Evolutionary conservation across 352 stramenopile species (phyloP).

Genomic region (Pythium scleroteichum): DNA sequence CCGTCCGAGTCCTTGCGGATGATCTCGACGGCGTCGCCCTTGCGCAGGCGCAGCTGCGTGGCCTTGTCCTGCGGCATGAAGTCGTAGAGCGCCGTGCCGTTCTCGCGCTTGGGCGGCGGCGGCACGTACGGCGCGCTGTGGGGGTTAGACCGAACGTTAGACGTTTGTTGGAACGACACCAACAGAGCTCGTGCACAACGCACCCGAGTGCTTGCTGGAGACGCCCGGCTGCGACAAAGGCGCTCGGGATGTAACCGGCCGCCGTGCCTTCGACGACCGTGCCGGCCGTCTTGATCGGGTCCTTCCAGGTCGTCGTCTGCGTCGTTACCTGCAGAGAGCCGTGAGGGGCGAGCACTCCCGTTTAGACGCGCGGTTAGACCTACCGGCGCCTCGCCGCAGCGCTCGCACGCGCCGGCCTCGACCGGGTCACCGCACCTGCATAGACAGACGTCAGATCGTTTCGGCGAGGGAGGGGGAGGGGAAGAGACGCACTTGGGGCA

Average conservation of each 20-base stretch:
- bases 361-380: slow-evolving; percentile 5
- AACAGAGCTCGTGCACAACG: slow-evolving; percentile 8
- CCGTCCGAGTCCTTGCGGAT: slow-evolving; percentile 82
- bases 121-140: slow-evolving; percentile 20
- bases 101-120: slow-evolving; percentile 37
- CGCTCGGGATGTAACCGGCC: slow-evolving; percentile 62
- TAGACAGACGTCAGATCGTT: too few species aligned
- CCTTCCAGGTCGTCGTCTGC: slow-evolving; percentile 55
- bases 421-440: slow-evolving; percentile 67
- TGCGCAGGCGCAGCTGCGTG: slow-evolving; percentile 69
- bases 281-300: slow-evolving; percentile 39
- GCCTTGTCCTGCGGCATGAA: slow-evolving; percentile 67
- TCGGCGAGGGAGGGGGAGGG: too few species aligned
- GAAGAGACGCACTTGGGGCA: slow-evolving; percentile 52
- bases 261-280: slow-evolving; percentile 33
- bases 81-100: slow-evolving; percentile 74
- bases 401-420: slow-evolving; percentile 46
- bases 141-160: neutral
- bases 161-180: too few species aligned
- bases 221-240: slow-evolving; percentile 53
- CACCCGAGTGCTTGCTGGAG: slow-evolving; percentile 58
- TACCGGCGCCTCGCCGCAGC: slow-evolving; percentile 69
- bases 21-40: slow-evolving; percentile 72
- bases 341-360: too few species aligned
- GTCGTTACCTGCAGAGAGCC: slow-evolving; percentile 23